phyloP scores from a whole-genome alignment of 495 filamentous ascomycete species.

The Lepraria neglecta region DNA sequence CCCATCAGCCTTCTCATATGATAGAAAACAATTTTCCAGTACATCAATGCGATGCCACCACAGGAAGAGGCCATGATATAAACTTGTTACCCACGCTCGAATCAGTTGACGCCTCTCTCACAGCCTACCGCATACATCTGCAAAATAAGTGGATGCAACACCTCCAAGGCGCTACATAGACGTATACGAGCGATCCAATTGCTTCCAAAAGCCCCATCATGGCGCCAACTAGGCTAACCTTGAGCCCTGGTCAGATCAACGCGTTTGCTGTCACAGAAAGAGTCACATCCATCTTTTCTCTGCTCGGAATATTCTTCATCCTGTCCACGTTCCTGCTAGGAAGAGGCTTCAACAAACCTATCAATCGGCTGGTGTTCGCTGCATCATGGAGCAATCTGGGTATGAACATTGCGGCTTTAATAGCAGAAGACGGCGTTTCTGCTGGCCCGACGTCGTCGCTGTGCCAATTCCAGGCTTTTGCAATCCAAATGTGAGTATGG shows the following conservation, averaged over 20 bases:
- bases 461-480: conserved; percentile 71
- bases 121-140: neutral
- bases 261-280: conserved; percentile 60
- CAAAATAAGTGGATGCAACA: neutral
- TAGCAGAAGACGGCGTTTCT: conserved; percentile 53
- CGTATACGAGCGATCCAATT: neutral
- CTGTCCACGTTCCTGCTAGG: conserved; percentile 61
- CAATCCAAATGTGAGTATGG: conserved; percentile 62
- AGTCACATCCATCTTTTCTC: conserved; percentile 60
- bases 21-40: neutral
- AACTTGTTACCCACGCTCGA: too few relatives aligned
- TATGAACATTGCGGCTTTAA: conserved; percentile 72
- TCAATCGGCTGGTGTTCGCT: conserved; percentile 81
- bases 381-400: conserved; percentile 79
- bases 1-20: neutral
- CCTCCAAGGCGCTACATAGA: neutral
- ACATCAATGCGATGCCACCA: too few relatives aligned
- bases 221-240: neutral
- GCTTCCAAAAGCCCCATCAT: conserved; percentile 10
- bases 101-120: too few relatives aligned
- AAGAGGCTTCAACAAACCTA: conserved; percentile 68
- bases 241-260: conserved; percentile 20
- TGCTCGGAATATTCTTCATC: conserved; percentile 67
- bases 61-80: neutral
- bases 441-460: conserved; percentile 42